Base-by-base conservation (phyloP, 208 protist genomes). In the Lotmaria passim region DNA sequence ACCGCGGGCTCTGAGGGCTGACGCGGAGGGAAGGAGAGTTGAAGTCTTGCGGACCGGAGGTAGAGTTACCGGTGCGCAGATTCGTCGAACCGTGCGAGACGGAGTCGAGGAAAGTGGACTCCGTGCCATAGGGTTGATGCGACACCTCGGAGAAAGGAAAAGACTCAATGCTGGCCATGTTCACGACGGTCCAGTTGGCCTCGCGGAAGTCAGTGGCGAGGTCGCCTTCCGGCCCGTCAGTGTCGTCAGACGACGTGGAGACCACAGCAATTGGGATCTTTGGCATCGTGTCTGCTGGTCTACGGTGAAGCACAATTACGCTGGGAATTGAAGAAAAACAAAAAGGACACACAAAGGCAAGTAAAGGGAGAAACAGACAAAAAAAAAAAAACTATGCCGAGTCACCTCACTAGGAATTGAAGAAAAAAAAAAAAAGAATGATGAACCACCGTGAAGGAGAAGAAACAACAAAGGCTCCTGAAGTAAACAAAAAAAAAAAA, bases 121-220 rank as follows among this genome's bases (percentile, higher is more conserved):
- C 72, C 41, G 24, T 71, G 2, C 59, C 76, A 53, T 83, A 83
- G 8, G 78, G 62, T 0, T 61, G 15, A n/a, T 86, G 81, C 2
- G 77, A 83, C 44, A 73, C 48, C 51, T 86, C 81, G 1, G 81
- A 86, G 64, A 86, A 83, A 21, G 67, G 73, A 14, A 86, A 36
- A 0, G 81, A 86, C 7, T 75, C 56, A 21, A 86, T 56, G 66
- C 69, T 79, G 19, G 55, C 57, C 10, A 82, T 61, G 34, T 73
- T 38, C 41, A 86, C 14, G 23, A 66, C 69, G 0, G 68, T 34
- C 81, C 81, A 86, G 33, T 78, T 48, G 31, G 73, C 50, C 0
- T 31, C 31, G 21, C 52, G 30, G 23, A 74, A 62, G 36, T 8
- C 26, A 7, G 41, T 34, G 21, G 34, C 66, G 17, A 64, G 26